Evolutionary conservation across 2,329 filamentous ascomycete species (phyloP), one percentile per base, ranked within the genome.

Genomic region (Pseudonectria foliicola): DNA sequence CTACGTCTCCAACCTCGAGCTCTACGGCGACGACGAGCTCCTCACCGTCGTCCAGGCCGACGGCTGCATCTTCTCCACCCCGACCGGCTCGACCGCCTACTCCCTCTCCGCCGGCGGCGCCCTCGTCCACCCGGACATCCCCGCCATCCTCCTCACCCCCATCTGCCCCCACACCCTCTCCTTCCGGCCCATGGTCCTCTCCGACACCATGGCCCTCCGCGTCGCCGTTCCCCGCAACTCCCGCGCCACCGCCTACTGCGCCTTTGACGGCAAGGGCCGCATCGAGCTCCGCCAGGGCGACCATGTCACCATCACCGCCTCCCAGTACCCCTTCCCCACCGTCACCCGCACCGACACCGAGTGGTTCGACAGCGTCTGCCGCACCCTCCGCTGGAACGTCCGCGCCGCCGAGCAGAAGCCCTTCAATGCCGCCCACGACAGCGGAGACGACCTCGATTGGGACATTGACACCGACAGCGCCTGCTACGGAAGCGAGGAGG

Each of bases 91-190:
- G 39, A 98, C 92, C 4, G 92, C 92, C 21, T 98, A 98, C 61
- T 95, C 89, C 2, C 79, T 98, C 21, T 95, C 89, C 10, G 92
- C 92, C 12, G 92, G 92, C 41, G 92, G 92, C 50, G 93, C 88
- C 14, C 80, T 98, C 29, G 90, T 96, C 38, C 90, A 96, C 58
- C 92, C 92, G 0, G 90, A 95, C 56, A 95, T 98, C 41, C 92
- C 92, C 11, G 92, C 89, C 49, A 95, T 98, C 50, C 80, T 96
- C 27, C 77, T 98, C 35, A 98, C 92, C 0, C 92, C 92, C 13
- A 96, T 98, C 61, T 98, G 92, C 63, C 92, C 92, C 7, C 92
- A 98, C 57, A 96, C 90, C 0, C 73, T 98, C 12, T 95, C 87
- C 11, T 98, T 98, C 76, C 80, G 92, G 8, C 92, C 92, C 24